Percentiles rank a stretch among this genome's conserved stretches.
phyloP scores from a whole-genome alignment of 805 yeast genomes.

The Candida palmyrensis region DNA sequence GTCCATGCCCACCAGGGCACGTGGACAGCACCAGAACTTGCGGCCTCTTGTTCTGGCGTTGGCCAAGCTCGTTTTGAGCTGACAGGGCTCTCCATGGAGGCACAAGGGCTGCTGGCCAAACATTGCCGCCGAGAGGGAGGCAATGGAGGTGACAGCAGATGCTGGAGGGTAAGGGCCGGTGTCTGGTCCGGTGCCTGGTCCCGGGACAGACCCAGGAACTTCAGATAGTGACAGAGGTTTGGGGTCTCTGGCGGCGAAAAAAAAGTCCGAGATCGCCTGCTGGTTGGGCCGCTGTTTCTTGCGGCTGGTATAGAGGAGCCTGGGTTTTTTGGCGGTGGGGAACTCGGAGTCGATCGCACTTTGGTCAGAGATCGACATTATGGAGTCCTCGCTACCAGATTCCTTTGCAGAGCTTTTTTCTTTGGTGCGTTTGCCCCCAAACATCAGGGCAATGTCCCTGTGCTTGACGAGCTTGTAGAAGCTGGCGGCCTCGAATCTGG shows the following conservation, averaged over 20 bases:
- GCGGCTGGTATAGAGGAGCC: too few species aligned
- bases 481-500: conserved; percentile 53
- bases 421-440: conserved; percentile 11
- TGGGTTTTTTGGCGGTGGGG: conserved; percentile 5
- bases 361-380: background rate
- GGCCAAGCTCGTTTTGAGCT: conserved; percentile 22
- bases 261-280: conserved; percentile 21
- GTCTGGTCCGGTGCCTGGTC: too few species aligned
- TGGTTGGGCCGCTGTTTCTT: too few species aligned
- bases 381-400: background rate
- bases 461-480: conserved; percentile 36
- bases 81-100: conserved; percentile 20
- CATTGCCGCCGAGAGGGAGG: conserved; percentile 8
- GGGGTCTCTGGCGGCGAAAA: too few species aligned
- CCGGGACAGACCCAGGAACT: background rate
- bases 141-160: conserved; percentile 7
- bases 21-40: conserved; percentile 29
- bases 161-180: too few species aligned
- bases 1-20: conserved; percentile 4
- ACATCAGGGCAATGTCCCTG: conserved; percentile 30
- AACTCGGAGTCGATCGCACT: background rate
- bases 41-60: conserved; percentile 20
- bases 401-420: conserved; percentile 5
- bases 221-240: too few species aligned
- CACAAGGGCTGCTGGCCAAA: conserved; percentile 25